A percentile compares a stretch with the other conserved stretches of the same genome.
phyloP scores from a whole-genome alignment of 257 asterid genomes.

The Lavandula angustifolia region DNA sequence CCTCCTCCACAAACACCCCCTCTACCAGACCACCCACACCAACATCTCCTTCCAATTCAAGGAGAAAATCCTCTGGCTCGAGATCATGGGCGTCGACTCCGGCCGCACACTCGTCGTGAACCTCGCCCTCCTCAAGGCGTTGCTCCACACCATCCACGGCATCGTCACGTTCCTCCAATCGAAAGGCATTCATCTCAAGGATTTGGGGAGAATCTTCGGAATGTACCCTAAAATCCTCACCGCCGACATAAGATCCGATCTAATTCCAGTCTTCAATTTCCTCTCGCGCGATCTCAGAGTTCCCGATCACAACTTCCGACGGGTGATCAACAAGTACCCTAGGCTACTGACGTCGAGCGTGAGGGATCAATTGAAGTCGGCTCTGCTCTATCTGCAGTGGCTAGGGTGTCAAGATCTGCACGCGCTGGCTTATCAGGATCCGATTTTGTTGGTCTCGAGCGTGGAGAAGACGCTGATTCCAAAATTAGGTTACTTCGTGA shows the following conservation, averaged over 20 bases:
- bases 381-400: slow-evolving; percentile 71
- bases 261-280: slow-evolving; percentile 70
- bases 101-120: slow-evolving; percentile 79
- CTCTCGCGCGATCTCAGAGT: slow-evolving; percentile 60
- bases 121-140: slow-evolving; percentile 63
- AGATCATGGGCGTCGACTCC: slow-evolving; percentile 86
- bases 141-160: slow-evolving; percentile 63
- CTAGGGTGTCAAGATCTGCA: slow-evolving; percentile 62
- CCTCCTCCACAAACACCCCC: slow-evolving; percentile 69
- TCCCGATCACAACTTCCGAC: slow-evolving; percentile 57
- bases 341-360: slow-evolving; percentile 65
- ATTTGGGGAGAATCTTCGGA: slow-evolving; percentile 74
- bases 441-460: slow-evolving; percentile 71
- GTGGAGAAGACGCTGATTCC: slow-evolving; percentile 85
- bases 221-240: slow-evolving; percentile 87
- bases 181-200: slow-evolving; percentile 86
- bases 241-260: slow-evolving; percentile 55
- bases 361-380: slow-evolving; percentile 71
- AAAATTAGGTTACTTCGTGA: slow-evolving; percentile 54
- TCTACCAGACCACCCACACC: slow-evolving; percentile 60
- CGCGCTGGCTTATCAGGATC: slow-evolving; percentile 68
- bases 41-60: slow-evolving; percentile 79
- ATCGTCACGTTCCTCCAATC: slow-evolving; percentile 74
- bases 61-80: slow-evolving; percentile 91
- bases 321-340: slow-evolving; percentile 79